These are phyloP conservation scores for Yarrowia divulgata DNA, from an alignment of 805 yeast species.

Conservation along the genomic window DNA sequence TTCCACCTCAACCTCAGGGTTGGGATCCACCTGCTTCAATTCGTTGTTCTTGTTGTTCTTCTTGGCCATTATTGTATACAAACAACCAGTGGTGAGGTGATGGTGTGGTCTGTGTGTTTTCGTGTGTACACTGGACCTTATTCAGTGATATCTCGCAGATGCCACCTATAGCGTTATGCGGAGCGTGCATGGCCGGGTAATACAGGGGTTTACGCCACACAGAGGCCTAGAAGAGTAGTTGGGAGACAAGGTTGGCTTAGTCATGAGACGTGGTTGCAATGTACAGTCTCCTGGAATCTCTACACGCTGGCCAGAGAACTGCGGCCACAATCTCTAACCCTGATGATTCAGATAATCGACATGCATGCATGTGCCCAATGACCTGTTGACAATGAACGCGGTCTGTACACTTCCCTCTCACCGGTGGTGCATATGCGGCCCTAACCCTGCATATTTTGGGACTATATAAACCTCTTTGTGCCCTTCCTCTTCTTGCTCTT, in stretches of 20 bases:
- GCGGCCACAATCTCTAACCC: neutral
- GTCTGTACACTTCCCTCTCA: neutral
- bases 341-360: slow-evolving; percentile 15
- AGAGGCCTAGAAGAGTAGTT: neutral
- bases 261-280: neutral
- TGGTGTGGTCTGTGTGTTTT: neutral
- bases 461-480: neutral
- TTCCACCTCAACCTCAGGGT: slow-evolving; percentile 15
- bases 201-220: slow-evolving; percentile 11
- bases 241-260: neutral
- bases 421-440: slow-evolving; percentile 13
- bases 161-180: slow-evolving; percentile 38
- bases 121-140: slow-evolving; percentile 18
- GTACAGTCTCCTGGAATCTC: neutral
- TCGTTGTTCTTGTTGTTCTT: slow-evolving; percentile 26
- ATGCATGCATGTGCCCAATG: slow-evolving; percentile 34
- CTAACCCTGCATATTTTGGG: slow-evolving; percentile 6
- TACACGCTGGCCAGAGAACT: neutral
- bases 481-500: slow-evolving; percentile 7
- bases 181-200: slow-evolving; percentile 37
- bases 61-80: slow-evolving; percentile 18
- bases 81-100: neutral
- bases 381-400: slow-evolving; percentile 26
- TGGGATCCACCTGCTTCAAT: slow-evolving; percentile 33
- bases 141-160: slow-evolving; percentile 33